These are phyloP conservation scores for Centaurea solstitialis DNA, from an alignment of 129 eudicot species.

Conservation along the genomic window DNA sequence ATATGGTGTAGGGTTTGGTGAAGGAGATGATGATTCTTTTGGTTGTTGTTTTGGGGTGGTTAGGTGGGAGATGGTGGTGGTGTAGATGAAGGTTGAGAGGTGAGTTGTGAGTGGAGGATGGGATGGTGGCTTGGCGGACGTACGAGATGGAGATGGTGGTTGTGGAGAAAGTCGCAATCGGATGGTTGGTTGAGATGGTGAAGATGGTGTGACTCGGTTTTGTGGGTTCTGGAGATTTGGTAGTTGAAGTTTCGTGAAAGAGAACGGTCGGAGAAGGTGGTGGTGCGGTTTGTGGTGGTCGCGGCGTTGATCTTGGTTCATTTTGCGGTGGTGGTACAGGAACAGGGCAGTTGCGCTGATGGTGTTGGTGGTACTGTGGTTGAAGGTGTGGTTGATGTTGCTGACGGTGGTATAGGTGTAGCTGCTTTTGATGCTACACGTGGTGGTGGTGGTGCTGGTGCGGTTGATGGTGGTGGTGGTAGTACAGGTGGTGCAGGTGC, in stretches of 20 bases:
- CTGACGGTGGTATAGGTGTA: neutral
- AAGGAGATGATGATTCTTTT: neutral
- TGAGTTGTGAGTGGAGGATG: constrained; percentile 18
- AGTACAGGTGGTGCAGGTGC: neutral
- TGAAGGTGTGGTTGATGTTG: neutral
- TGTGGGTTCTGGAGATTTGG: constrained; percentile 27
- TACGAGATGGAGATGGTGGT: constrained; percentile 34
- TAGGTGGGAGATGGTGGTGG: constrained; percentile 28
- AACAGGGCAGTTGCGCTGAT: neutral
- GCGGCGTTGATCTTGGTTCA: neutral
- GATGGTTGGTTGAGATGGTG: constrained; percentile 29
- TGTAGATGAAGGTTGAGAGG: constrained; percentile 14
- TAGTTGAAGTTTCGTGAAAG: constrained; percentile 23
- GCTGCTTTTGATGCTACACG: too few relatives aligned
- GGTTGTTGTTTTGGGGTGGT: neutral
- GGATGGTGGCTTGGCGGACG: constrained; percentile 8
- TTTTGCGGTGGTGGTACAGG: neutral
- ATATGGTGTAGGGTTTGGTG: neutral
- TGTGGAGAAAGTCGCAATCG: constrained; percentile 22
- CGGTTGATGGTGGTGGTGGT: neutral
- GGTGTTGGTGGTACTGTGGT: too few relatives aligned
- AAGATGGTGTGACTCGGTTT: constrained; percentile 28
- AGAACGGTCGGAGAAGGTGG: neutral
- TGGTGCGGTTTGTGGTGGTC: neutral
- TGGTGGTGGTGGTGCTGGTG: neutral